Percentiles rank a stretch among this genome's conserved stretches.
Conservation (phyloP, 192 early-diverging fungal species). For the Gaertneriomyces sp. region DNA sequence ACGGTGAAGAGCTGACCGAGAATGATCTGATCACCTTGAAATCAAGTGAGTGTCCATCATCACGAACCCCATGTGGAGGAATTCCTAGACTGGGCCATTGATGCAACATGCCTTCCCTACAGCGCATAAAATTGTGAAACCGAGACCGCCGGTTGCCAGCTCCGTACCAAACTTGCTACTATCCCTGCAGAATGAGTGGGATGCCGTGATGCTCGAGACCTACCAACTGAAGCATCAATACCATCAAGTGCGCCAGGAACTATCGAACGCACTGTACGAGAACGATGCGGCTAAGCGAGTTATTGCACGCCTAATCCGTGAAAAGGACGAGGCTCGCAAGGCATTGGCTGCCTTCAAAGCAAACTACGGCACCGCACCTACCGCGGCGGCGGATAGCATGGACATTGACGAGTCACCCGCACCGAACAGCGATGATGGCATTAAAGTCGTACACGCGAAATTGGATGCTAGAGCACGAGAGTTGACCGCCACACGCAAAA, state of each 20-base stretch:
- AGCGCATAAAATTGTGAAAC: constrained; percentile 62
- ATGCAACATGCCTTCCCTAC: neutral
- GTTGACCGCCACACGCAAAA: constrained; percentile 65
- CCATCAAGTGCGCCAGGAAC: constrained; percentile 84
- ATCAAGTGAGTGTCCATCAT: constrained; percentile 26
- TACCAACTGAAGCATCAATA: constrained; percentile 90
- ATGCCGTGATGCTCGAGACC: constrained; percentile 92
- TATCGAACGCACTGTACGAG: constrained; percentile 91
- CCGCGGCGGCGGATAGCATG: constrained; percentile 7
- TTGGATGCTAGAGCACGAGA: constrained; percentile 32
- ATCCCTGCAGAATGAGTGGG: constrained; percentile 94
- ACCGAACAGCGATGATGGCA: constrained; percentile 5
- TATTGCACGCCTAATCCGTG: constrained; percentile 84
- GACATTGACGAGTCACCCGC: constrained; percentile 20
- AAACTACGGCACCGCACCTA: constrained; percentile 4
- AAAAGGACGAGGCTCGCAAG: constrained; percentile 84
- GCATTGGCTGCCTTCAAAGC: constrained; percentile 33
- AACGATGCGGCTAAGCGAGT: constrained; percentile 95
- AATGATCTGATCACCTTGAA: constrained; percentile 75
- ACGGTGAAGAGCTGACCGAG: constrained; percentile 63
- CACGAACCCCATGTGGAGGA: neutral
- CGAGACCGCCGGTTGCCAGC: constrained; percentile 83
- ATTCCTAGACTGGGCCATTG: neutral
- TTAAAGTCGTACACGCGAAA: constrained; percentile 34
- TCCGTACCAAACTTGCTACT: constrained; percentile 87